These are phyloP conservation scores for Saturnispora halmiae DNA, from an alignment of 805 yeast species.

Conservation along the genomic window DNA sequence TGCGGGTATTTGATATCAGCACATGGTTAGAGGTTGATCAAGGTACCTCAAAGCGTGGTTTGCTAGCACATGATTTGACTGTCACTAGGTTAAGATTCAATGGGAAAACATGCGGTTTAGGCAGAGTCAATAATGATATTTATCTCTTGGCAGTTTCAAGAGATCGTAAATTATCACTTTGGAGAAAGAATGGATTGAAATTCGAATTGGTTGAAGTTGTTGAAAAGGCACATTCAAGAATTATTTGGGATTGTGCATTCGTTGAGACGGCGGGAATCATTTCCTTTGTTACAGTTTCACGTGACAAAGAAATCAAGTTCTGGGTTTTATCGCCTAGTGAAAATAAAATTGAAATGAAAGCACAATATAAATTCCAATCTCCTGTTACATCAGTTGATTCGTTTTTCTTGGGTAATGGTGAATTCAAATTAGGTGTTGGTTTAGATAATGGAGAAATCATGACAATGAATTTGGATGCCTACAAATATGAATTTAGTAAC, in stretches of 20 bases:
- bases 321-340: constrained; percentile 38
- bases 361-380: constrained; percentile 36
- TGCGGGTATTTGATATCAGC: constrained; percentile 59
- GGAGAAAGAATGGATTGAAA: constrained; percentile 37
- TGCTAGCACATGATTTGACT: constrained; percentile 72
- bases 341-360: constrained; percentile 27
- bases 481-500: constrained; percentile 22
- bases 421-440: constrained; percentile 50
- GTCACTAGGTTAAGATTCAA: constrained; percentile 68
- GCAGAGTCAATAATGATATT: constrained; percentile 13
- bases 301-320: constrained; percentile 69
- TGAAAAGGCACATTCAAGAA: constrained; percentile 80
- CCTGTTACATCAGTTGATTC: constrained; percentile 66
- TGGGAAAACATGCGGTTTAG: constrained; percentile 45
- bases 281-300: constrained; percentile 72
- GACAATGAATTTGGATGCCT: constrained; percentile 32
- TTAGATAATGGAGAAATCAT: constrained; percentile 56
- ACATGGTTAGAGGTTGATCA: constrained; percentile 53
- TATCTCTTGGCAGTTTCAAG: constrained; percentile 67
- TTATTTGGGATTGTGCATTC: constrained; percentile 96
- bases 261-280: constrained; percentile 38
- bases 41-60: constrained; percentile 26
- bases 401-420: constrained; percentile 26
- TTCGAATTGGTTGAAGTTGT: constrained; percentile 23
- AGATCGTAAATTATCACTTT: constrained; percentile 77